phyloP scores from a whole-genome alignment of 371 early-diverging fungal genomes.

The Dinochytrium kinnereticum region DNA sequence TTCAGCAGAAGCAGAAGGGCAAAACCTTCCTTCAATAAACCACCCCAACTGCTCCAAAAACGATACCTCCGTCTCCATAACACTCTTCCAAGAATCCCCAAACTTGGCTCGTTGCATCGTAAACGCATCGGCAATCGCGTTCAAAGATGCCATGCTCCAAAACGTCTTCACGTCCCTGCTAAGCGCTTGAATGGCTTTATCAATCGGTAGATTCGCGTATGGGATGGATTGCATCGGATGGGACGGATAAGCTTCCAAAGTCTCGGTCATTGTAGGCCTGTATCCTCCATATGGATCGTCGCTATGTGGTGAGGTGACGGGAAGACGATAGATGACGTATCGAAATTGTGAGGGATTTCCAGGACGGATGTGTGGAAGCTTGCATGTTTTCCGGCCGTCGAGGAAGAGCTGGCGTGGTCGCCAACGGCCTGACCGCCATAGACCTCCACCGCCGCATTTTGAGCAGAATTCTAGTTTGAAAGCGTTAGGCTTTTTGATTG shows the following conservation, averaged over 20 bases:
- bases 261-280: neutral
- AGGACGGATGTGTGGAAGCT: slow-evolving; percentile 5
- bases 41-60: neutral
- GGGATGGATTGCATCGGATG: neutral
- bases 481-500: no score
- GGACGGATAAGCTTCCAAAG: neutral
- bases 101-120: neutral
- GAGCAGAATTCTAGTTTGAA: slow-evolving; percentile 10
- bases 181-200: neutral
- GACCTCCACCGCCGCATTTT: slow-evolving; percentile 13
- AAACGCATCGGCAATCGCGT: slow-evolving; percentile 6
- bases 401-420: neutral
- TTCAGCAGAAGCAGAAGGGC: neutral
- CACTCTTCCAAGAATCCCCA: neutral
- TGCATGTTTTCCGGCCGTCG: slow-evolving; percentile 10
- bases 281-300: neutral
- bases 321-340: slow-evolving; percentile 13
- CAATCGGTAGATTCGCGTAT: neutral
- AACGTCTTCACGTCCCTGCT: neutral
- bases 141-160: neutral
- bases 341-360: neutral
- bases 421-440: slow-evolving; percentile 29
- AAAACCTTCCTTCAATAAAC: neutral
- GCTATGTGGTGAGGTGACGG: neutral
- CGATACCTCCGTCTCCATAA: neutral